Conservation (phyloP, 768 basidiomycete species). For the Leccinum boreale region DNA sequence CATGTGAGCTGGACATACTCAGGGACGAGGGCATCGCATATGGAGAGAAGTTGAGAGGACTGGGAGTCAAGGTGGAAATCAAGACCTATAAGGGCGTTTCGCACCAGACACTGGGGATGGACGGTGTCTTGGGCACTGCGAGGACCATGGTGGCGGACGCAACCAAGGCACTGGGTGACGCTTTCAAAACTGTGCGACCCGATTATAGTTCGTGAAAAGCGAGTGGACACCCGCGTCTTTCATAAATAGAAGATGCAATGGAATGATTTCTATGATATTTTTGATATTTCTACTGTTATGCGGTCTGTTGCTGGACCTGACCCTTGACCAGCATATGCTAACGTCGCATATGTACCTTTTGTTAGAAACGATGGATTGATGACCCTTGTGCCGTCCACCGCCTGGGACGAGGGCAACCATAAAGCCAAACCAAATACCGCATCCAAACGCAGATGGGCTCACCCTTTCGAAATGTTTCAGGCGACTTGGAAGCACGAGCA, state of each 20-base stretch:
- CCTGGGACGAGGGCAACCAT: constrained; percentile 38
- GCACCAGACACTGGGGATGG: constrained; percentile 74
- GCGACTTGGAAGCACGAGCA: constrained; percentile 83
- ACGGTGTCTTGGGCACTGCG: constrained; percentile 36
- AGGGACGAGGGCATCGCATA: constrained; percentile 64
- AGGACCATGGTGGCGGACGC: constrained; percentile 21
- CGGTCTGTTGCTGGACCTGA: constrained; percentile 28
- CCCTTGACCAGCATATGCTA: constrained; percentile 34
- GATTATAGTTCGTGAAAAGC: neutral
- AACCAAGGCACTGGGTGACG: constrained; percentile 18
- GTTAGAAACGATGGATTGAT: constrained; percentile 82
- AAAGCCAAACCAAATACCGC: neutral
- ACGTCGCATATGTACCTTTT: constrained; percentile 53
- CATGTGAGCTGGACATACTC: constrained; percentile 65
- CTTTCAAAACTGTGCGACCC: constrained; percentile 5
- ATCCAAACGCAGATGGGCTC: constrained; percentile 7
- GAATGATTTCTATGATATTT: constrained; percentile 18
- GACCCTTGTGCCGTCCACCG: constrained; percentile 71
- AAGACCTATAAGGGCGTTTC: constrained; percentile 55
- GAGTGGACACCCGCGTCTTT: neutral
- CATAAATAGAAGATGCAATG: neutral
- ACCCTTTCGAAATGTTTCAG: constrained; percentile 92
- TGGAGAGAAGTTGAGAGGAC: constrained; percentile 49
- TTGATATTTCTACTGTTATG: constrained; percentile 26
- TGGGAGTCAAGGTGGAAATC: constrained; percentile 52